Base-by-base conservation (phyloP, 1,284 basidiomycete species). In the Fomitopsis palustris region DNA sequence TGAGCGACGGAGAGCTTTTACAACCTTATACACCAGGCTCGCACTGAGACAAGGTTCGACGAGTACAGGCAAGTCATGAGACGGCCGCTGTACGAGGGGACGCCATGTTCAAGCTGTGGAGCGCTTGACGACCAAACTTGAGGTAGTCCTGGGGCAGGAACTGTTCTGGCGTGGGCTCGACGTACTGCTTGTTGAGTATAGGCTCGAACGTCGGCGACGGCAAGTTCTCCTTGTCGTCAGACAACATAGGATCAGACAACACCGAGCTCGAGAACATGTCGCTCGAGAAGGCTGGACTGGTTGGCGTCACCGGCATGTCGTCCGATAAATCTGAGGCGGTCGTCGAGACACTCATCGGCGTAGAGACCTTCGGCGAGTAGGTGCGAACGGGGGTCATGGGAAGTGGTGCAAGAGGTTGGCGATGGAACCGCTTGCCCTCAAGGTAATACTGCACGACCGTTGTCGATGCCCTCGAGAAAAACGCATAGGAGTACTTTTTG, bases 401-500 rank as follows among this genome's bases (percentile, higher is more conserved):
- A 39, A 90, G 75, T 31, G 82, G 12, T 66, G 78, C 69, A n/a
- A 79, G 68, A 17, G 78, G 71, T 39, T 83, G 78, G 49, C 78
- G 80, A 61, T 78, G 70, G 72, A 88, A 92, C 56, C 85, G 86
- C 58, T 86, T 87, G 55, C 90, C 90, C 69, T 88, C 81, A 43
- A 93, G 83, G 68, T 98, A 99, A 78, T 90, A 96, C 70, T 98
- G 93, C 59, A 95, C 87, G 60, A 95, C 93, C 69, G 93, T 84
- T 17, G 90, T 93, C 33, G 97, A 96, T 0, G 95, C 94, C 75
- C 94, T 93, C 54, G 92, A 94, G 78, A 96, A 98, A 78, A 95
- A 95, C 31, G 88, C 87, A 68, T 93, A 95, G 12, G 95, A 93
- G 79, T 99, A 99, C 80, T 99, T 99, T 81, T 96, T 95, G 73